Evolutionary conservation across 2,329 filamentous ascomycete genomes (phyloP).

Genomic region (Lecanicillium sp.): DNA sequence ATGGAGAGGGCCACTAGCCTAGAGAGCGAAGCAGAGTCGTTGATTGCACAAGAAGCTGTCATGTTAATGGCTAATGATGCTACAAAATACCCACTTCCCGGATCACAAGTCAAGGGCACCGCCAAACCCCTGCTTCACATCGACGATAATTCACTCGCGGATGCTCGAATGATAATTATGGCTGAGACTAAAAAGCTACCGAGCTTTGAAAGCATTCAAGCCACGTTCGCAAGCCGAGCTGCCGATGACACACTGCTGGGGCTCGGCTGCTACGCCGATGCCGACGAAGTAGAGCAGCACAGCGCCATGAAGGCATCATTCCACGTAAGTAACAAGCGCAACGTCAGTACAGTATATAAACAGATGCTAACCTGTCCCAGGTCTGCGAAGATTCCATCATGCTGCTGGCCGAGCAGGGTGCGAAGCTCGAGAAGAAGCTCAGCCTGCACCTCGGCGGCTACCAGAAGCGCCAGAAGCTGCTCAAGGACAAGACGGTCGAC

Average conservation of each 20-base stretch:
- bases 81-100: conserved; percentile 63
- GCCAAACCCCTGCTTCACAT: conserved; percentile 56
- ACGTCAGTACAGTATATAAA: background rate
- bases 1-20: conserved; percentile 56
- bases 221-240: conserved; percentile 47
- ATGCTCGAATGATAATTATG: conserved; percentile 71
- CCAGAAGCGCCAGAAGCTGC: conserved; percentile 72
- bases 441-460: conserved; percentile 82
- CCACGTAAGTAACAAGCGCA: conserved; percentile 48
- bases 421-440: conserved; percentile 93
- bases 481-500: conserved; percentile 72
- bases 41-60: conserved; percentile 73
- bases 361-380: conserved; percentile 33
- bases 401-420: conserved; percentile 68
- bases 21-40: conserved; percentile 56
- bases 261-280: conserved; percentile 71
- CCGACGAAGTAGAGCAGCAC: conserved; percentile 64
- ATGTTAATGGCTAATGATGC: conserved; percentile 79
- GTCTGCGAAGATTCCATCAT: conserved; percentile 68
- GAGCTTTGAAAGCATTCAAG: conserved; percentile 44
- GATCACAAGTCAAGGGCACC: conserved; percentile 57
- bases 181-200: conserved; percentile 56
- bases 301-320: conserved; percentile 64
- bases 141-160: conserved; percentile 64
- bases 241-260: conserved; percentile 63